These are phyloP conservation scores for Colletotrichum lentis DNA, from an alignment of 2,329 filamentous ascomycete species.

Conservation along the genomic window DNA sequence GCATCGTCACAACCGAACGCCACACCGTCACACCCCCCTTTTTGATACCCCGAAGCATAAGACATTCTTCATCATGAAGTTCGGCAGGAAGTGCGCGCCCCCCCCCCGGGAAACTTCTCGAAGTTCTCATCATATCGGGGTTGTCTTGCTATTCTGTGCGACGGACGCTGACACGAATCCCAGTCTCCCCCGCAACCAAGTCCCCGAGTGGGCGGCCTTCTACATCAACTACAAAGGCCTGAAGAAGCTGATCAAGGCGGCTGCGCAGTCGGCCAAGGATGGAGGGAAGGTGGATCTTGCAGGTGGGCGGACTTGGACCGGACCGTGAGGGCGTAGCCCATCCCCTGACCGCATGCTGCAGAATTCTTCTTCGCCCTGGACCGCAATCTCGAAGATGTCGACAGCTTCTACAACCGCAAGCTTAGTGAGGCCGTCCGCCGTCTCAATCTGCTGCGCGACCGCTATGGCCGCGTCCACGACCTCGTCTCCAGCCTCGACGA, in stretches of 20 bases:
- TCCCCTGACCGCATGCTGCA: constrained; percentile 58
- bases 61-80: constrained; percentile 66
- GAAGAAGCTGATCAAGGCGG: constrained; percentile 93
- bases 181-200: constrained; percentile 80
- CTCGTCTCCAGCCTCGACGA: constrained; percentile 77
- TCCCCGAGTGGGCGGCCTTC: constrained; percentile 83
- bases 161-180: constrained; percentile 40
- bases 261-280: constrained; percentile 69
- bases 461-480: constrained; percentile 80
- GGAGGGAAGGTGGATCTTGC: constrained; percentile 86
- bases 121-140: neutral
- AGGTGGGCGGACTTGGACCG: constrained; percentile 68
- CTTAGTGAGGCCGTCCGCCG: constrained; percentile 84
- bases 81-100: constrained; percentile 63
- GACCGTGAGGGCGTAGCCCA: constrained; percentile 43
- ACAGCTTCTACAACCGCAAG: constrained; percentile 97
- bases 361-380: constrained; percentile 98
- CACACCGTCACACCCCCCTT: constrained; percentile 19
- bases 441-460: constrained; percentile 84
- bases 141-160: constrained; percentile 9
- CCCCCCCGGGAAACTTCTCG: neutral
- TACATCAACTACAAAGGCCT: constrained; percentile 92
- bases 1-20: constrained; percentile 7
- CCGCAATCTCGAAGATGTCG: constrained; percentile 95
- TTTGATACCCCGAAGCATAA: constrained; percentile 17